A percentile compares a stretch with the other conserved stretches of the same genome.
Conservation (phyloP, 78 protist species). For the Polysphondylium violaceum region DNA sequence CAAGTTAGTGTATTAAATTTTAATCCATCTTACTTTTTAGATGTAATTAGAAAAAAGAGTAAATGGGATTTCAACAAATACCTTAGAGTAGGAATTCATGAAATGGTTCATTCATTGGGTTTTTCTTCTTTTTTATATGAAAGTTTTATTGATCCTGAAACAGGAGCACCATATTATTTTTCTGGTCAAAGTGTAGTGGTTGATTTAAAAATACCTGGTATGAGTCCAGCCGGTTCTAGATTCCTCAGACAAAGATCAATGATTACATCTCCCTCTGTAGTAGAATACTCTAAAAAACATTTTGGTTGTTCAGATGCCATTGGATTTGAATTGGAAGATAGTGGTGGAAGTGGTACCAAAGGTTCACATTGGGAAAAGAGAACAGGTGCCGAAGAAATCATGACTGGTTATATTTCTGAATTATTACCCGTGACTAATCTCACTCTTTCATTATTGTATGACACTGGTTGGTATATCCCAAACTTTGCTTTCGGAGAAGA, state of each 20-base stretch:
- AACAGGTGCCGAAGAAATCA: slow-evolving; percentile 40
- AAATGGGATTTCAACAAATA: slow-evolving; percentile 41
- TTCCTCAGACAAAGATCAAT: background rate
- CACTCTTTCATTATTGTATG: slow-evolving; percentile 32
- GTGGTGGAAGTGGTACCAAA: slow-evolving; percentile 73
- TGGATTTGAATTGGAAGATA: slow-evolving; percentile 78
- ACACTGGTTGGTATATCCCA: slow-evolving; percentile 57
- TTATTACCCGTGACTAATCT: slow-evolving; percentile 6
- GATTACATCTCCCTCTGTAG: slow-evolving; percentile 26
- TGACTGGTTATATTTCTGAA: slow-evolving; percentile 67
- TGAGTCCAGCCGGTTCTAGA: slow-evolving; percentile 6
- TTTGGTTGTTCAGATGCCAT: slow-evolving; percentile 38
- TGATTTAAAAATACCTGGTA: background rate
- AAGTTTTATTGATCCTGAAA: background rate
- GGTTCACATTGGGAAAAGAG: slow-evolving; percentile 89
- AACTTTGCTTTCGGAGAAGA: background rate
- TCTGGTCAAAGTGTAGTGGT: background rate
- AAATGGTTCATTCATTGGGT: slow-evolving; percentile 36
- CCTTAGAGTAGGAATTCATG: slow-evolving; percentile 36
- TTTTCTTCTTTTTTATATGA: slow-evolving; percentile 9
- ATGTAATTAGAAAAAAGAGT: background rate
- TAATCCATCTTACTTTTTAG: slow-evolving; percentile 25
- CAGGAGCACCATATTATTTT: background rate
- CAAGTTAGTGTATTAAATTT: slow-evolving; percentile 23
- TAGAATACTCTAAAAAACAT: background rate